A percentile compares a stretch with the other conserved stretches of the same genome.
phyloP scores from a whole-genome alignment of 1,284 basidiomycete species.

The Athelia sp. region DNA sequence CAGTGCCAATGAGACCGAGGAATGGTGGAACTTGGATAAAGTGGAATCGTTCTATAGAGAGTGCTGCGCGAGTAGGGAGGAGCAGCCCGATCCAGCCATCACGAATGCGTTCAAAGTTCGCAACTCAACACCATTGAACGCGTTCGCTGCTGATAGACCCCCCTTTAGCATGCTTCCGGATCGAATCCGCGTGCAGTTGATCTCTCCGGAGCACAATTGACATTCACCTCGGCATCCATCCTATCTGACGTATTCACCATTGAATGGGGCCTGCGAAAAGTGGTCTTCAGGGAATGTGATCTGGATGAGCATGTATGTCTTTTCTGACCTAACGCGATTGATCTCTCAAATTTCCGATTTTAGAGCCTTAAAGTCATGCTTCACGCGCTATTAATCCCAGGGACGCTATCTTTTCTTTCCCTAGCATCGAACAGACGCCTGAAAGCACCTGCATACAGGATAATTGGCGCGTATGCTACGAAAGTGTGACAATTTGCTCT shows the following conservation, averaged over 20 bases:
- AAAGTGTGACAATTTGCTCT: constrained; percentile 41
- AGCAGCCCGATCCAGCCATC: constrained; percentile 61
- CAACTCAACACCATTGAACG: constrained; percentile 11
- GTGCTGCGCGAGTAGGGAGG: constrained; percentile 75
- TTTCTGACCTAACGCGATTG: constrained; percentile 2
- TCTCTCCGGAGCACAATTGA: constrained; percentile 74
- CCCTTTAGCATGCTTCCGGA: constrained; percentile 42
- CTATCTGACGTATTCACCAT: constrained; percentile 86
- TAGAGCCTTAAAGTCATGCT: constrained; percentile 86
- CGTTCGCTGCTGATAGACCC: constrained; percentile 8
- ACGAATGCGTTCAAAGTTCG: constrained; percentile 69
- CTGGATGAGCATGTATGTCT: constrained; percentile 70
- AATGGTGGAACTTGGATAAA: constrained; percentile 78
- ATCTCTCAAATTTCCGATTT: constrained; percentile 2
- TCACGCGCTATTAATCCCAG: constrained; percentile 85
- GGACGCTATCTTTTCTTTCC: constrained; percentile 78
- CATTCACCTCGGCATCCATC: constrained; percentile 64
- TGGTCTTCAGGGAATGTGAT: constrained; percentile 78
- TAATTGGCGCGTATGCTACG: constrained; percentile 76
- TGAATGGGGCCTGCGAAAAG: constrained; percentile 83
- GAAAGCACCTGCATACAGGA: constrained; percentile 73
- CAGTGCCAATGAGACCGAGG: constrained; percentile 32
- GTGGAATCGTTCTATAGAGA: constrained; percentile 79
- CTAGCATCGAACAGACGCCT: constrained; percentile 85
- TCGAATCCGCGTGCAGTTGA: constrained; percentile 66